Evolutionary conservation across 306 rosid species (phyloP), one percentile per base, ranked within the genome.

Genomic region (Vicia faba): DNA sequence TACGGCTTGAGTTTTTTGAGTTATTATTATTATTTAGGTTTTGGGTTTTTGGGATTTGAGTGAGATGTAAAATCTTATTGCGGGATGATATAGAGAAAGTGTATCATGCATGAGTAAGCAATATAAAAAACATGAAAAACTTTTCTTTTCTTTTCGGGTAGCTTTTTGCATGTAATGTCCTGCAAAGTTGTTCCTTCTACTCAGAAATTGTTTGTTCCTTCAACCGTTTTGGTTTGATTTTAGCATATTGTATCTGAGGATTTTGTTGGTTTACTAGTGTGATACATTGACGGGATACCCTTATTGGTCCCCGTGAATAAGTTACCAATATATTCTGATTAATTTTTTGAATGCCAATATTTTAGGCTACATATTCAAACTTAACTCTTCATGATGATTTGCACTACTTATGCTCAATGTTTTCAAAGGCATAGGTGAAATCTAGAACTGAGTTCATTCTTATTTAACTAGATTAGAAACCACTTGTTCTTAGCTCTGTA

Each of bases 21-120:
- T 83, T 79, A 80, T 81, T 79, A 80, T 76, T 53, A 80, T 76
- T 53, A 62, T 75, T 88, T 85, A 78, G 84, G 79, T 62, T 64
- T 85, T 84, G 61, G 50, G 76, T 74, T 64, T 63, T 64, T 59
- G 84, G 84, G 78, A 78, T 86, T 82, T 78, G 97, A 93, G 96
- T 92, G 96, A 89, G 96, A 87, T 92, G 97, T 93, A 89, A 86
- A 93, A 93, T 88, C 97, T 84, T 89, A 84, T 89, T 86, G 96
- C 97, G 95, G 97, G 92, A 88, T 90, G 92, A 88, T 90, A 83
- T 90, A 93, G 89, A 77, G 78, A 86, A 85, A 80, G 88, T 86
- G 95, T 93, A 86, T 84, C 91, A 84, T 86, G 91, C 96, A 80
- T 77, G 95, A 85, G 91, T 85, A 86, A 70, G 72, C 85, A 79